Evolutionary conservation across 2,329 filamentous ascomycete species (phyloP).

Genomic region (Botrytis sinoallii): DNA sequence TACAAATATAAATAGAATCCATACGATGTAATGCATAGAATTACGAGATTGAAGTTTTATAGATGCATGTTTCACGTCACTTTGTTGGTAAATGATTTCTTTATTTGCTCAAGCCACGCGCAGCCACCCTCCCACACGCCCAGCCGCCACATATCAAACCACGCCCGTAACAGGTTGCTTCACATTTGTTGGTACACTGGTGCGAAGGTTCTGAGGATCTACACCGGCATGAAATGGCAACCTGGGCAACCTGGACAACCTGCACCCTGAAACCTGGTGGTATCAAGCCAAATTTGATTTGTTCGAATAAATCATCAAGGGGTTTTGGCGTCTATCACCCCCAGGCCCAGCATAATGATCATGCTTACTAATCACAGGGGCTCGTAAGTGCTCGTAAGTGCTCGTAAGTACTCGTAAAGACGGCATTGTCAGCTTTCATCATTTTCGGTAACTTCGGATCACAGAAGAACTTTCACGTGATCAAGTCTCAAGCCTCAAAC

Average conservation of each 20-base stretch:
- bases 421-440: not conserved
- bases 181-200: not conserved
- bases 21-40: not conserved
- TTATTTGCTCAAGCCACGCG: not conserved
- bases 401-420: not conserved
- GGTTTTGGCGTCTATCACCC: not conserved
- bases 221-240: not conserved
- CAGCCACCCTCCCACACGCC: not conserved
- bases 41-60: not conserved
- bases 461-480: not conserved
- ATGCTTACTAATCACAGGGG: not conserved
- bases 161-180: not conserved
- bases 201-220: not conserved
- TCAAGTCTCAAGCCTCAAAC: not conserved
- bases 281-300: slow-evolving; percentile 8
- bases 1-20: too few species aligned
- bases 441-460: not conserved
- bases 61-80: not conserved
- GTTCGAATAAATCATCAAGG: not conserved
- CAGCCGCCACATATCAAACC: not conserved
- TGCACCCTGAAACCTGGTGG: not conserved
- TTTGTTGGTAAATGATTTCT: not conserved
- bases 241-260: not conserved
- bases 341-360: not conserved
- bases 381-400: not conserved